These are phyloP conservation scores for Cucumis melo DNA, from an alignment of 306 rosid genomes.

Conservation along the genomic window DNA sequence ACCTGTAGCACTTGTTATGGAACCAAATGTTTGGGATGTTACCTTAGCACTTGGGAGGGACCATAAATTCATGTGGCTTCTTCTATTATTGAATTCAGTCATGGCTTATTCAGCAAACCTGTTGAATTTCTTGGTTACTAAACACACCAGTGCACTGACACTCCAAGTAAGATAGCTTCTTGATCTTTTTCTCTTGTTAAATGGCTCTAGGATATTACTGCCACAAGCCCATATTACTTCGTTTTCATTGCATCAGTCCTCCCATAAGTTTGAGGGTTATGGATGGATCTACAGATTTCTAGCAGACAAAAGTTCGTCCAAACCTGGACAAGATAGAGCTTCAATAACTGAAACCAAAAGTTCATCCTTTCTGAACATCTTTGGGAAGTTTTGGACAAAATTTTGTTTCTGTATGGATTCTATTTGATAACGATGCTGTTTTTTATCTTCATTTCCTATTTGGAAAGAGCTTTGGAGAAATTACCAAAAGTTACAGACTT, in stretches of 20 bases:
- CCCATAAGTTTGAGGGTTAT: background rate
- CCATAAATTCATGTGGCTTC: conserved; percentile 69
- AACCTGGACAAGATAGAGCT: no score
- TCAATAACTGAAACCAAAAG: no score
- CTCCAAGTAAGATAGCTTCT: conserved; percentile 59
- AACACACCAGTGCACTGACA: conserved; percentile 87
- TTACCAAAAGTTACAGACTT: background rate
- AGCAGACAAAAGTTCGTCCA: background rate
- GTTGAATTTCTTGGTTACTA: conserved; percentile 94
- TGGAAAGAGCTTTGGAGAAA: background rate
- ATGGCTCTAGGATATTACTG: background rate
- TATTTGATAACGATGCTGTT: background rate
- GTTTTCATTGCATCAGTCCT: background rate
- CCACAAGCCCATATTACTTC: no score
- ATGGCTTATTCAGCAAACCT: conserved; percentile 82
- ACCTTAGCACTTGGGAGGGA: conserved; percentile 54
- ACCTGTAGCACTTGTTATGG: conserved; percentile 88
- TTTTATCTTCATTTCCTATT: background rate
- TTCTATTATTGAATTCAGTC: conserved; percentile 72
- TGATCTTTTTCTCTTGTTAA: background rate
- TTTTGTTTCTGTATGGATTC: background rate
- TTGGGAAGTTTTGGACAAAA: no score
- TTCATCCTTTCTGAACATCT: no score
- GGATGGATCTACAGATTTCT: background rate
- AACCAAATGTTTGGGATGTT: conserved; percentile 63